These are phyloP conservation scores for Mycena sanguinolenta DNA, from an alignment of 768 basidiomycete genomes.

Conservation along the genomic window DNA sequence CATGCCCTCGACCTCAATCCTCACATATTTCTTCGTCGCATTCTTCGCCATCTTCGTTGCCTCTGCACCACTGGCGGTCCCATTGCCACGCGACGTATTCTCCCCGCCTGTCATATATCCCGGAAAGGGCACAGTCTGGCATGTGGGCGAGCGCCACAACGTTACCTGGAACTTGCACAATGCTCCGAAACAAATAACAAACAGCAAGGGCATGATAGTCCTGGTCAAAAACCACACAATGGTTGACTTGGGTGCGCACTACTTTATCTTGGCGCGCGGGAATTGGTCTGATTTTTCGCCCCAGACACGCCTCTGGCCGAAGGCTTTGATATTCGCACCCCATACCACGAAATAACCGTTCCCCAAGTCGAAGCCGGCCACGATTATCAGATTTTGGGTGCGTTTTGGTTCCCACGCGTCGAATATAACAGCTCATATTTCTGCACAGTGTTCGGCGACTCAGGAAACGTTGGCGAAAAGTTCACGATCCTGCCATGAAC, in stretches of 20 bases:
- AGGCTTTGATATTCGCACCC: conserved; percentile 52
- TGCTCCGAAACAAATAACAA: conserved; percentile 58
- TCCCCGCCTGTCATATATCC: conserved; percentile 64
- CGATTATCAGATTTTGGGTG: conserved; percentile 59
- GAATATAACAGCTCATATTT: not conserved
- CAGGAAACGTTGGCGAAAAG: conserved; percentile 60
- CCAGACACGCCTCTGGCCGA: conserved; percentile 53
- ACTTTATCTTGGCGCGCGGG: not conserved
- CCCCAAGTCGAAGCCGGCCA: conserved; percentile 52
- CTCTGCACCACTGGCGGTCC: conserved; percentile 37
- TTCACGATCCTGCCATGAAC: conserved; percentile 59
- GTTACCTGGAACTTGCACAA: conserved; percentile 64
- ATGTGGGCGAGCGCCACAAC: conserved; percentile 56
- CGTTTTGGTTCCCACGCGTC: conserved; percentile 39
- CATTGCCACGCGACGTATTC: conserved; percentile 57
- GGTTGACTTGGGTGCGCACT: conserved; percentile 51
- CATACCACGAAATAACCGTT: conserved; percentile 53
- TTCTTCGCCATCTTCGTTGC: conserved; percentile 40
- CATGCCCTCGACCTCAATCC: conserved; percentile 37
- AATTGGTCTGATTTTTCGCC: not conserved
- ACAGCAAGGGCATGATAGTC: conserved; percentile 54
- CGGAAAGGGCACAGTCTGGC: conserved; percentile 56
- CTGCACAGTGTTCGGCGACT: conserved; percentile 64
- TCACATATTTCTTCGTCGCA: conserved; percentile 35
- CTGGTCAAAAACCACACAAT: conserved; percentile 47